Evolutionary conservation across 495 filamentous ascomycete species (phyloP).

Genomic region (Aspergillus bridgeri): DNA sequence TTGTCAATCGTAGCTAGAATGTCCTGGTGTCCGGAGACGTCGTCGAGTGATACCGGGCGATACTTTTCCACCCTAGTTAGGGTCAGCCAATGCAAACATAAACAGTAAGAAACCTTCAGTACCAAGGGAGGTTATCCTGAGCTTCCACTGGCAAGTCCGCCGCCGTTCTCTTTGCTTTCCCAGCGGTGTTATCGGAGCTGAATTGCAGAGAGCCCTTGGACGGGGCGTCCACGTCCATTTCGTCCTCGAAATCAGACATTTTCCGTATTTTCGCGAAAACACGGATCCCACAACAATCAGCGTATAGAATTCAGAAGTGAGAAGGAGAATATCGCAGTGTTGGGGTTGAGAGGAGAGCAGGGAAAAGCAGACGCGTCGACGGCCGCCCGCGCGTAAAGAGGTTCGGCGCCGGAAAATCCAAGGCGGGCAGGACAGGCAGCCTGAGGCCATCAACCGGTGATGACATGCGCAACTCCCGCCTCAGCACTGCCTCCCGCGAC

Average conservation of each 20-base stretch:
- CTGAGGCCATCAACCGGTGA: slow-evolving; percentile 27
- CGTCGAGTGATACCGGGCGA: slow-evolving; percentile 77
- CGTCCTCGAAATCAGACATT: slow-evolving; percentile 93
- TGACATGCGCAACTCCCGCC: slow-evolving; percentile 37
- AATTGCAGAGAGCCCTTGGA: slow-evolving; percentile 55
- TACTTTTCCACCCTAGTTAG: slow-evolving; percentile 93
- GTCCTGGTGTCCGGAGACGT: slow-evolving; percentile 97
- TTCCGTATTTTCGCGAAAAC: slow-evolving; percentile 15
- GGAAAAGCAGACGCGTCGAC: slow-evolving; percentile 32
- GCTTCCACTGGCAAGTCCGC: slow-evolving; percentile 93
- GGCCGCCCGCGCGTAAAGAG: slow-evolving; percentile 42
- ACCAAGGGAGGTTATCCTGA: slow-evolving; percentile 94
- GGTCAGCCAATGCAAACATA: slow-evolving; percentile 1
- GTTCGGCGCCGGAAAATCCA: slow-evolving; percentile 45
- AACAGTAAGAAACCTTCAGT: slow-evolving; percentile 2
- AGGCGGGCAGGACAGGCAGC: slow-evolving; percentile 22
- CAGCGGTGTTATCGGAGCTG: slow-evolving; percentile 54
- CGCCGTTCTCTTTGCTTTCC: slow-evolving; percentile 85
- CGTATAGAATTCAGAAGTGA: not conserved
- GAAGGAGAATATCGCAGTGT: not conserved
- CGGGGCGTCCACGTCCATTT: slow-evolving; percentile 76
- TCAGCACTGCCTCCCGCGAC: slow-evolving; percentile 25
- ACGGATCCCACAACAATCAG: not conserved
- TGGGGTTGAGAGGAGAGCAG: slow-evolving; percentile 7
- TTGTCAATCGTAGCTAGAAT: slow-evolving; percentile 96